These are phyloP conservation scores for Candida tunisiensis DNA, from an alignment of 1,139 yeast genomes.

Conservation along the genomic window DNA sequence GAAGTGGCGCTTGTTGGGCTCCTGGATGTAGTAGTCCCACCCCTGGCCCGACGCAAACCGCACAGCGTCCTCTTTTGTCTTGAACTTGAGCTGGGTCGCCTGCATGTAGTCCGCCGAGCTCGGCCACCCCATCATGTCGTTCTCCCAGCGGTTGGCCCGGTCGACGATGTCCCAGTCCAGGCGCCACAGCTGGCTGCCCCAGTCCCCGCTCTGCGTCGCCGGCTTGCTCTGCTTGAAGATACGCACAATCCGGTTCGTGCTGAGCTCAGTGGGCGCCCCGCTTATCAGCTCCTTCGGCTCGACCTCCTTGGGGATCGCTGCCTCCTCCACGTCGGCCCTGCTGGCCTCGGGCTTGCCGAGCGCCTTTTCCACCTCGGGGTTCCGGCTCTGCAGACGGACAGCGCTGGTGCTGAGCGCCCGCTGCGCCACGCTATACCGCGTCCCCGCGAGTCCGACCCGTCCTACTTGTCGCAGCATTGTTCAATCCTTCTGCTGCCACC, in stretches of 20 bases:
- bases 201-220: conserved; percentile 62
- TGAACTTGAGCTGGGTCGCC: conserved; percentile 65
- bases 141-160: conserved; percentile 78
- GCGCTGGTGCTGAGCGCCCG: no score
- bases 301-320: not conserved
- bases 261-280: conserved; percentile 64
- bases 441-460: no score
- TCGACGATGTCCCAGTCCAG: conserved; percentile 74
- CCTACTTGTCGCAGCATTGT: no score
- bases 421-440: no score
- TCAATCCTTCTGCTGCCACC: no score
- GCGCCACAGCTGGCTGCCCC: conserved; percentile 39
- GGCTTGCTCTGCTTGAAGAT: conserved; percentile 65
- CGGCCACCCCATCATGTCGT: conserved; percentile 78
- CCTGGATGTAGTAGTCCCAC: conserved; percentile 73
- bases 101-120: conserved; percentile 76
- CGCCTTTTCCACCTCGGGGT: not conserved
- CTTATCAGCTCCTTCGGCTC: conserved; percentile 16
- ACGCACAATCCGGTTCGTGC: conserved; percentile 52
- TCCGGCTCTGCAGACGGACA: not conserved
- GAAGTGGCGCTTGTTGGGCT: conserved; percentile 61
- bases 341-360: not conserved
- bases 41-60: conserved; percentile 71
- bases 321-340: not conserved
- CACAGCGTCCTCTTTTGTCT: conserved; percentile 60